Base-by-base conservation (phyloP, 2,329 filamentous ascomycete genomes). In the Plenodomus lindquistii region DNA sequence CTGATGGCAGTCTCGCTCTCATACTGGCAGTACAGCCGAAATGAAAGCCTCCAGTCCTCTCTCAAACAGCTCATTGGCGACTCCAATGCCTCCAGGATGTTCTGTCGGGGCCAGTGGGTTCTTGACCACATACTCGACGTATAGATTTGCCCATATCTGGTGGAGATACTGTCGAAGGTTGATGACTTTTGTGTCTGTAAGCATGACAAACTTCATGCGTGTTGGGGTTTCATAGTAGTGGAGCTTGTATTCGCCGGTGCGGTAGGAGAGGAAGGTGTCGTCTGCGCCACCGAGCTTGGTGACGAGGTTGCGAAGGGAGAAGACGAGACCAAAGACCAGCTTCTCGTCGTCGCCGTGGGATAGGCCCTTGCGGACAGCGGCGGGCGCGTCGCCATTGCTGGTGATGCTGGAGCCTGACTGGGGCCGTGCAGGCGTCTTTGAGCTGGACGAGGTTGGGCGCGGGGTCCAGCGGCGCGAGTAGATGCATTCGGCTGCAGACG, bases 151-250 rank as follows among this genome's bases (percentile, higher is more conserved):
- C 73, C 97, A 99, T 55, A 99, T 97, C 80, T 99, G 94, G 71
- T 99, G 92, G 66, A 99, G 76, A 18, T 96, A 93, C 63, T 95
- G 91, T 37, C 92, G 85, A 85, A 99, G 93, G 74, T 91, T 97
- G 59, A 88, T 83, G 48, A 90, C 89, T 59, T 85, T 88, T 31
- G 89, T 89, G 75, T 97, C 94, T 19, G 94, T 97, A 68, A 97
- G 81, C 86, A 99, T 90, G 69, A 97, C 91, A 69, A 97, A 95
- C 69, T 96, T 95, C 74, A 96, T 86, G 72, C 90, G 95, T 43
- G 91, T 94, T 1, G 92, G 91, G 11, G 94, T 97, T 79, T 99
- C 94, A 81, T 97, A 99, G 79, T 96, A 99, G 77, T 99, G 94
- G 63, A 99, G 83, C 77, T 97, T 97, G 81, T 99, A 99, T 75